These are phyloP conservation scores for Lactarius deliciosus DNA, from an alignment of 768 basidiomycete genomes.

Conservation along the genomic window DNA sequence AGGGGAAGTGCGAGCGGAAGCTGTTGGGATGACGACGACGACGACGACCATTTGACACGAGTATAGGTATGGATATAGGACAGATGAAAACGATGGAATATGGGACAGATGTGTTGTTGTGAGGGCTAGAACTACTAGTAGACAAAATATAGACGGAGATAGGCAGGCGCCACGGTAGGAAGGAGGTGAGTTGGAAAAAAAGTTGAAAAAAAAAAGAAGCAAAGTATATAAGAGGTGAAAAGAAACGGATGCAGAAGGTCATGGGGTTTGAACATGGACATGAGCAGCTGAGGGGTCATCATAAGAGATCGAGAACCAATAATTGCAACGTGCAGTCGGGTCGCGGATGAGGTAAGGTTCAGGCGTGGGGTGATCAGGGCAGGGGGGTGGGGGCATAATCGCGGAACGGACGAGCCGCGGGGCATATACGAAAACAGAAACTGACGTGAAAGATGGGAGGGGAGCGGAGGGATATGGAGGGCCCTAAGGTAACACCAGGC, in stretches of 20 bases:
- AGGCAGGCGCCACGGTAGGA: neutral
- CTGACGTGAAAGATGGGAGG: neutral
- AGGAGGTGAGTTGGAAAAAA: neutral
- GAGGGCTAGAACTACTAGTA: conserved; percentile 17
- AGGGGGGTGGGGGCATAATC: conserved; percentile 9
- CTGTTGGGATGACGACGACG: conserved; percentile 1
- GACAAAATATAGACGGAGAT: conserved; percentile 24
- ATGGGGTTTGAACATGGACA: conserved; percentile 22
- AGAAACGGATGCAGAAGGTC: conserved; percentile 12
- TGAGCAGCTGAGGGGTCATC: conserved; percentile 22
- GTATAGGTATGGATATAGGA: conserved; percentile 21
- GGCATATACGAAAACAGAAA: conserved; percentile 11
- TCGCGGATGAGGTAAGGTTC: neutral
- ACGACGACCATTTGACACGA: conserved; percentile 1
- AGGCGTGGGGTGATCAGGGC: neutral
- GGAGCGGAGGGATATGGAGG: neutral
- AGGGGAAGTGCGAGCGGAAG: neutral
- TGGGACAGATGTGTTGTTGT: conserved; percentile 15
- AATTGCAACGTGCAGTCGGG: conserved; percentile 18
- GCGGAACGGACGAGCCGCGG: conserved; percentile 4
- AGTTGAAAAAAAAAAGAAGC: neutral
- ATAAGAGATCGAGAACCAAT: conserved; percentile 21
- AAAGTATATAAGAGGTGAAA: conserved; percentile 11
- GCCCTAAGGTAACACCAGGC: conserved; percentile 12
- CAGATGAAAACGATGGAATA: conserved; percentile 13